phyloP scores from a whole-genome alignment of 345 rosid species.

The Murraya paniculata region DNA sequence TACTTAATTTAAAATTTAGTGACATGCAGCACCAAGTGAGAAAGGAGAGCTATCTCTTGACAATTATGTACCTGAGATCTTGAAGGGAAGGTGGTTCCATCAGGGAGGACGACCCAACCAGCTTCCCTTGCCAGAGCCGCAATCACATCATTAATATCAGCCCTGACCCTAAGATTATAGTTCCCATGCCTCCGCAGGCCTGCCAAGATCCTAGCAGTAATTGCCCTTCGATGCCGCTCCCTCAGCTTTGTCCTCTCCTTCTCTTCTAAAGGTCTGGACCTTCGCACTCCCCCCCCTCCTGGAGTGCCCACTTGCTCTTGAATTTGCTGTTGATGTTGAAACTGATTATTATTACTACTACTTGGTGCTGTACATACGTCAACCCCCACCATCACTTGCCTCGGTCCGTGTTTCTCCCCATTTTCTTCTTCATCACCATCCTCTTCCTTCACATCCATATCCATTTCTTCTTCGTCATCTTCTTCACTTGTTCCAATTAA shows the following conservation, averaged over 20 bases:
- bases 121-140: slow-evolving; percentile 99
- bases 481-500: slow-evolving; percentile 74
- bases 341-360: slow-evolving; percentile 49
- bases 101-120: slow-evolving; percentile 99
- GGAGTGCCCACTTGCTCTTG: slow-evolving; percentile 79
- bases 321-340: slow-evolving; percentile 58
- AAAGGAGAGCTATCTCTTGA: slow-evolving; percentile 3
- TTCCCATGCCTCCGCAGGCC: slow-evolving; percentile 96
- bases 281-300: slow-evolving; percentile 68
- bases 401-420: slow-evolving; percentile 47
- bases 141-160: slow-evolving; percentile 97
- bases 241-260: slow-evolving; percentile 97
- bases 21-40: background rate
- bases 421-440: slow-evolving; percentile 57
- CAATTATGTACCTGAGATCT: slow-evolving; percentile 71
- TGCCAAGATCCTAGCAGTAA: slow-evolving; percentile 95
- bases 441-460: slow-evolving; percentile 88
- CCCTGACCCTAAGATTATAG: slow-evolving; percentile 97
- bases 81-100: slow-evolving; percentile 98
- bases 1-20: background rate
- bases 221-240: slow-evolving; percentile 95
- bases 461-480: slow-evolving; percentile 91
- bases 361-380: slow-evolving; percentile 45
- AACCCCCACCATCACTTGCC: slow-evolving; percentile 42
- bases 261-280: slow-evolving; percentile 85